Base-by-base conservation (phyloP, 2,329 filamentous ascomycete species). In the Trichothecium sympodiale region DNA sequence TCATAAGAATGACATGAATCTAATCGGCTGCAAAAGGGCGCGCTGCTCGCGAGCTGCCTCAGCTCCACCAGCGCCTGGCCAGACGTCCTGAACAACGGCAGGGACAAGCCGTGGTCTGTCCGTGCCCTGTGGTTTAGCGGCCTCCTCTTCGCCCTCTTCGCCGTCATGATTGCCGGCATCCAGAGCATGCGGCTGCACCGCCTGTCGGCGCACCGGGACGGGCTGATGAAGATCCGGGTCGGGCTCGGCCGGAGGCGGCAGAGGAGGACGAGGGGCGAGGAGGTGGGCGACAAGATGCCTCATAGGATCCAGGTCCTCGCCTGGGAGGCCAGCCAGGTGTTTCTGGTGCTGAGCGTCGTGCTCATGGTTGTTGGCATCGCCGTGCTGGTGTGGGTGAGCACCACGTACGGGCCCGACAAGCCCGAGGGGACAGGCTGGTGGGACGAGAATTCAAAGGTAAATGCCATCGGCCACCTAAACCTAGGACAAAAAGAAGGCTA, bases 91-190 rank as follows among this genome's bases (percentile, higher is more conserved):
- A 48, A 49, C 9, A 57, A 57, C 31, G 58, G 51, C 5, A 33
- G 46, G n/a, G 25, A 44, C 27, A 53, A 56, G 12, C 60, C 61
- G 3, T 64, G 61, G 61, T 41, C 50, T 4, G 54, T 64, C 4
- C 52, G 59, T 9, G 56, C 60, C 9, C 54, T 53, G 15, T 64
- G 59, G 59, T 64, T 56, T 43, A 55, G 53, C 34, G 61, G 60
- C 10, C 61, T 64, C 27, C 53, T 71, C 9, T 61, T 74, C 17
- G 56, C 67, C 1, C 54, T 73, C 3, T 68, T 68, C 39, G 61
- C 62, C n/a, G 58, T 71, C 6, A 53, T 71, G 8, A 57, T 61
- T 2, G 57, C 62, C 5, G 55, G 59, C 3, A 54, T 61, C 38
- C 60, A 64, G 40, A 59, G 56, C 3, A 55, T 65, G 8, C 55